Conservation (phyloP, 2,329 filamentous ascomycete species). For the Cytospora paraplurivora region DNA sequence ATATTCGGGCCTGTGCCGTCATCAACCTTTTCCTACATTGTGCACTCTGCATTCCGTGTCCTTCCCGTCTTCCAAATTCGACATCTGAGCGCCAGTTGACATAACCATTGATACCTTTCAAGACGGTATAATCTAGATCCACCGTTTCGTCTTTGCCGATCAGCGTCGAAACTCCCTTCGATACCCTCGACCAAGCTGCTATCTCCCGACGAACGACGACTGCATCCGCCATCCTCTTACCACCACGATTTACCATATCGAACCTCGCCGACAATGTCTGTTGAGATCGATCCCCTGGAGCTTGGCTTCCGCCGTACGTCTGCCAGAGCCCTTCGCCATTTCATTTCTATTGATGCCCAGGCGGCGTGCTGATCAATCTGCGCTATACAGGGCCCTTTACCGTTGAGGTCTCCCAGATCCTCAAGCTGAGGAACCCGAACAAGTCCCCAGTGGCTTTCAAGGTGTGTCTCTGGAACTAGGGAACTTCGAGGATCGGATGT, state of each 20-base stretch:
- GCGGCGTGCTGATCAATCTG: slow-evolving; percentile 30
- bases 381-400: slow-evolving; percentile 62
- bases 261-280: slow-evolving; percentile 70
- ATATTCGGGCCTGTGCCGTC: slow-evolving; percentile 26
- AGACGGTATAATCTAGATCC: neutral
- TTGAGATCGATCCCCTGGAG: slow-evolving; percentile 90
- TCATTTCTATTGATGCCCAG: neutral
- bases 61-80: neutral
- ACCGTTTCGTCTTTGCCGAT: slow-evolving; percentile 10
- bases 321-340: neutral
- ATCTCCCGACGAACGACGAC: slow-evolving; percentile 14
- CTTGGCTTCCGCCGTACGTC: slow-evolving; percentile 88
- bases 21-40: slow-evolving; percentile 17
- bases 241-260: slow-evolving; percentile 9
- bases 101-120: neutral
- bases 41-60: slow-evolving; percentile 11
- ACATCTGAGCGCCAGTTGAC: neutral
- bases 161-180: slow-evolving; percentile 13
- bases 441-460: slow-evolving; percentile 68
- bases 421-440: slow-evolving; percentile 67
- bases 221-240: slow-evolving; percentile 20
- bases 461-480: slow-evolving; percentile 45
- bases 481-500: neutral
- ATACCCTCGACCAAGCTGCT: slow-evolving; percentile 30
- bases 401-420: slow-evolving; percentile 63